These are phyloP conservation scores for Fraxinus excelsior DNA, from an alignment of 257 asterid genomes.

Conservation along the genomic window DNA sequence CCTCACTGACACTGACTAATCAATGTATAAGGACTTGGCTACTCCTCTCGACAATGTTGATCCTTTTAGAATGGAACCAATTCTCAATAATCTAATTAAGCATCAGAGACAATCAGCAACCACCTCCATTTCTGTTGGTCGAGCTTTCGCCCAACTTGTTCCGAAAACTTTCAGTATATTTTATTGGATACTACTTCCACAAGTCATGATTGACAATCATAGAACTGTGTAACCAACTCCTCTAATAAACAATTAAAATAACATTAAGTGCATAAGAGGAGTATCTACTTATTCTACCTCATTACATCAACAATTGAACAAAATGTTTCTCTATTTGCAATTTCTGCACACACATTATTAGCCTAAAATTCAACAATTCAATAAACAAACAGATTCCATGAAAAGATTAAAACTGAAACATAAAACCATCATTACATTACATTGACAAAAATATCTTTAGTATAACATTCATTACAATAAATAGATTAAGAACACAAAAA, in stretches of 20 bases:
- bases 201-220: neutral
- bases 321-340: neutral
- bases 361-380: neutral
- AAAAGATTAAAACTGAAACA: neutral
- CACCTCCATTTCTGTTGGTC: no score
- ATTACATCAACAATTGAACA: neutral
- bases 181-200: neutral
- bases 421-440: conserved; percentile 3
- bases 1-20: no score
- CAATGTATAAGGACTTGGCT: neutral
- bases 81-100: no score
- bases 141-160: no score
- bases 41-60: neutral
- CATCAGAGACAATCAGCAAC: no score
- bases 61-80: no score
- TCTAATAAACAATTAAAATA: no score
- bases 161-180: no score
- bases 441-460: conserved; percentile 2
- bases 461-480: conserved; percentile 18
- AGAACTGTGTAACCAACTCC: neutral
- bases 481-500: conserved; percentile 7
- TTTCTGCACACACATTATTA: neutral
- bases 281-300: neutral
- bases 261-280: neutral
- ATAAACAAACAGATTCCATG: neutral